These are phyloP conservation scores for Pelargonium nanum DNA, from an alignment of 345 rosid genomes.

Conservation along the genomic window DNA sequence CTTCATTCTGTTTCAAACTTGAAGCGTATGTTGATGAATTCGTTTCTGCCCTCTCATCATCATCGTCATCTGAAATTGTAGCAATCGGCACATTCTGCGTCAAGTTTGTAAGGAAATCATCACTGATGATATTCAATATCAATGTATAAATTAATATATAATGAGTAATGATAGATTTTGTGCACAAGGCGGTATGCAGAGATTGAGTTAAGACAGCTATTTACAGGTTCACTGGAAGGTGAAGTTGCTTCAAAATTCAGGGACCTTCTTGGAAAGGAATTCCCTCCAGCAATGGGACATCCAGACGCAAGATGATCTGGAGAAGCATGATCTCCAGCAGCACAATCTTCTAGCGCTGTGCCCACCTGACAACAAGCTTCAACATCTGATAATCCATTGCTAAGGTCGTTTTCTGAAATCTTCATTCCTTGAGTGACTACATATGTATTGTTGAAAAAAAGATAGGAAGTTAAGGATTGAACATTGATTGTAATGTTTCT, in stretches of 20 bases:
- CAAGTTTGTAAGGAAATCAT: neutral
- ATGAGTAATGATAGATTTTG: neutral
- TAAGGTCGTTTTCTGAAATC: no score
- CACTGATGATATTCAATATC: neutral
- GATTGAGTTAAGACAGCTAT: neutral
- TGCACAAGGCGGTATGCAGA: neutral
- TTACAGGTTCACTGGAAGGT: neutral
- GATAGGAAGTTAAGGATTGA: no score
- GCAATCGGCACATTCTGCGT: neutral
- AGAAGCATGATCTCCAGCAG: no score
- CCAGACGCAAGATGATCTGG: neutral
- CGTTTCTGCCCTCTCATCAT: neutral
- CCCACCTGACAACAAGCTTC: no score
- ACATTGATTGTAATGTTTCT: no score
- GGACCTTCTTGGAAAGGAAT: neutral
- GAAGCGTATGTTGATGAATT: neutral
- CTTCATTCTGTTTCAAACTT: neutral
- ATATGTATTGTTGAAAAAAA: no score
- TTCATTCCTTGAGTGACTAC: no score
- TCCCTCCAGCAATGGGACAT: neutral
- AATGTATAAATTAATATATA: no score
- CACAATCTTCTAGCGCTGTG: no score
- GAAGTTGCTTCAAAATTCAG: neutral
- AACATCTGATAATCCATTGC: no score
- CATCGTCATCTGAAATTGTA: neutral